A percentile compares a stretch with the other conserved stretches of the same genome.
These are phyloP conservation scores for Hanseniaspora pseudoguilliermondii DNA, from an alignment of 805 yeast genomes.

Conservation along the genomic window DNA sequence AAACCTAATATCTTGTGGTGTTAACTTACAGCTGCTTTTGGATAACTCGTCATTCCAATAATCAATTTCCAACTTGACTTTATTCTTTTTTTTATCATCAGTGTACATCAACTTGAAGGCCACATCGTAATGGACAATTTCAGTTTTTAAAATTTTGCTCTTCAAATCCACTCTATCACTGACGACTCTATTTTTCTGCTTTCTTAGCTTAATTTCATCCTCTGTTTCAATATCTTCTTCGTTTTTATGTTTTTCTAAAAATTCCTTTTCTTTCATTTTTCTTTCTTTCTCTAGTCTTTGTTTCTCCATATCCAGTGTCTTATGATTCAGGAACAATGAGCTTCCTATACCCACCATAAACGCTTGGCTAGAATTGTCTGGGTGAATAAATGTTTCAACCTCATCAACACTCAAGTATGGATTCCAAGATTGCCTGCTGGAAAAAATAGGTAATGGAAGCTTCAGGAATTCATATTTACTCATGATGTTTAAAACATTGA, in stretches of 20 bases:
- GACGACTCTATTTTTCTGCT: neutral
- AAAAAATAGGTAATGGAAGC: neutral
- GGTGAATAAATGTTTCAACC: constrained; percentile 1
- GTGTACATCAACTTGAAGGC: constrained; percentile 1
- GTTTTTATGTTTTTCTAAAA: neutral
- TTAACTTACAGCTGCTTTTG: neutral
- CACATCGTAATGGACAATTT: constrained; percentile 5
- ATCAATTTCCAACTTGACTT: constrained; percentile 3
- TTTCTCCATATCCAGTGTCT: neutral
- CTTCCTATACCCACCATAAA: constrained; percentile 11
- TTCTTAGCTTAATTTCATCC: neutral
- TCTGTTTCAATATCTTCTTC: neutral
- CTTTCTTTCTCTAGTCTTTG: neutral
- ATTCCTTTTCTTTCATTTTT: neutral
- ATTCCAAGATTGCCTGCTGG: neutral
- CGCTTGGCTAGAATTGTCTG: neutral
- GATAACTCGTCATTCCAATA: neutral
- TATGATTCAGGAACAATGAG: constrained; percentile 9
- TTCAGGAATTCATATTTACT: constrained; percentile 10
- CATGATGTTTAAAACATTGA: constrained; percentile 5
- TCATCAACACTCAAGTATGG: constrained; percentile 11
- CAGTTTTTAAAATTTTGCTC: neutral
- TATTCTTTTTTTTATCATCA: neutral
- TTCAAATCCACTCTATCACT: neutral
- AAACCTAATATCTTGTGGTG: constrained; percentile 8